Base-by-base conservation (phyloP, 2,329 filamentous ascomycete species). In the Nannizzia gypsea region DNA sequence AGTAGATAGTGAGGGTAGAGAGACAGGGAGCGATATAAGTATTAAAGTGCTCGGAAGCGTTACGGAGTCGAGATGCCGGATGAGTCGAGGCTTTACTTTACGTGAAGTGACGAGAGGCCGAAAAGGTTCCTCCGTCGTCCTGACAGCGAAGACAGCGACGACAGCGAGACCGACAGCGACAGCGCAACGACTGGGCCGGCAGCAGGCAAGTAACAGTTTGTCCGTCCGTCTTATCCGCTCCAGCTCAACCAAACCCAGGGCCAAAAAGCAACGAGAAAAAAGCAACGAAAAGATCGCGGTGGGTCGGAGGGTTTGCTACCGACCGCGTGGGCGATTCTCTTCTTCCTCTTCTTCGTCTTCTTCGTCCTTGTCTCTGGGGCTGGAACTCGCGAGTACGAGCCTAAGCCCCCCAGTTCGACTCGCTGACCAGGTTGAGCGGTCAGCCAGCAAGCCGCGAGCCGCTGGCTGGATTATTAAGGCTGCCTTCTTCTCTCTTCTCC, bases 281-380 rank as follows among this genome's bases (percentile, higher is more conserved):
- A n/a, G n/a, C n/a, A 34, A 22, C 5, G n/a, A 52, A 52, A 52
- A 28, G 26, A 31, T 54, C 48, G 48, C 48, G 48, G 48, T 54
- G 48, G 48, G 48, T n/a, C 48, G 48, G 48, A 54, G 48, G 48
- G 48, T 54, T 54, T 54, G 48, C 24, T 31, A 54, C 48, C 48
- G 48, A 54, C 48, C 48, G 48, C 48, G 48, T 34, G 48, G 48
- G 48, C 48, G n/a, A 24, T 17, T 22, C 17, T 9, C 42, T 46
- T 22, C 20, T 46, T 20, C 17, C 42, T 22, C 20, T 9, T 20
- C 2, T 26, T 48, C 22, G 13, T 9, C 9, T 48, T 22, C 26
- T 22, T 24, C 44, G 17, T 4, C 17, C 20, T 22, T 24, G 3
- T 9, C 46, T 24, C 22, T 52, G 48, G 48, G 26, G 48, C 48